These are phyloP conservation scores for Alternaria metachromatica DNA, from an alignment of 2,329 filamentous ascomycete genomes.

Conservation along the genomic window DNA sequence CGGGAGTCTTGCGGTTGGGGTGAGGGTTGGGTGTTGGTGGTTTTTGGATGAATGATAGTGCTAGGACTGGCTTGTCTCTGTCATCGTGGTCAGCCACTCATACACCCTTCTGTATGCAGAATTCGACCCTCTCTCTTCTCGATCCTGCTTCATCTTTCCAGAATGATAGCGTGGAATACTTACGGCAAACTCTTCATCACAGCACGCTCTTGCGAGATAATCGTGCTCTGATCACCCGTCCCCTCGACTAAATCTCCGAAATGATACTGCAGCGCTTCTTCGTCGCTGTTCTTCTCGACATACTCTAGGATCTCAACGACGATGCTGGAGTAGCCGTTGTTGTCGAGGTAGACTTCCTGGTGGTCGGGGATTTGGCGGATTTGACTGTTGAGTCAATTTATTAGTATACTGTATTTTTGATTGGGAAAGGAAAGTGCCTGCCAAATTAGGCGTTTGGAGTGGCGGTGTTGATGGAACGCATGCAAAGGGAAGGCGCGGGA, in stretches of 20 bases:
- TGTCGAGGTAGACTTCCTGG: slow-evolving; percentile 91
- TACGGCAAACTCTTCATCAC: slow-evolving; percentile 48
- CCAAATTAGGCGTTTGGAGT: background rate
- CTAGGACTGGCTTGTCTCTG: slow-evolving; percentile 66
- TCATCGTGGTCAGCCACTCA: background rate
- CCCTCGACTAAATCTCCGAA: slow-evolving; percentile 55
- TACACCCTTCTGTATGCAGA: background rate
- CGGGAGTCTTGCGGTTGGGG: slow-evolving; percentile 45
- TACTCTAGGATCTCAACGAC: slow-evolving; percentile 91
- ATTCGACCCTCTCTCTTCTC: background rate
- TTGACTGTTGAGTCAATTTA: slow-evolving; percentile 55
- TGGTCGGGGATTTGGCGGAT: slow-evolving; percentile 81
- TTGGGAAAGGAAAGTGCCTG: no score
- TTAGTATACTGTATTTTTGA: background rate
- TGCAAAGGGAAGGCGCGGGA: slow-evolving; percentile 11
- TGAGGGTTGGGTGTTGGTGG: slow-evolving; percentile 45
- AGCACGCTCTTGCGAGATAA: slow-evolving; percentile 38
- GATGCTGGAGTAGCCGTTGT: slow-evolving; percentile 81
- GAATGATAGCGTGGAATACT: slow-evolving; percentile 19
- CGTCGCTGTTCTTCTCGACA: slow-evolving; percentile 71
- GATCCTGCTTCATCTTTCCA: no score
- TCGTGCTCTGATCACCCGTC: slow-evolving; percentile 45
- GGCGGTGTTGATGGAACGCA: background rate
- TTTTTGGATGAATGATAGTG: slow-evolving; percentile 67
- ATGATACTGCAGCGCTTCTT: slow-evolving; percentile 65